phyloP scores from a whole-genome alignment of 2,329 filamentous ascomycete genomes.

The Aspergillus sp. region DNA sequence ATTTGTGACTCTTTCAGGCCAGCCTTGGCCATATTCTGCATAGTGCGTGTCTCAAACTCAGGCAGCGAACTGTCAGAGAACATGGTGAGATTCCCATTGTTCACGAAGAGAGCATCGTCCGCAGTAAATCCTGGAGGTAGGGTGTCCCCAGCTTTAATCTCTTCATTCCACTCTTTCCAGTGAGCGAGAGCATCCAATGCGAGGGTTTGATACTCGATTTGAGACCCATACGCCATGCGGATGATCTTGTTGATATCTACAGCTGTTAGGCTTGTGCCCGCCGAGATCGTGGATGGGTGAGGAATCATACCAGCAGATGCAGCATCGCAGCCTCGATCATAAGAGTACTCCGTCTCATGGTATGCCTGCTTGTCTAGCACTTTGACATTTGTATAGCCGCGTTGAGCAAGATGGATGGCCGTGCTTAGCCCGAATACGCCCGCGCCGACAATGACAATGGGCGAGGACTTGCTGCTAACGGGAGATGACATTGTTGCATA shows the following conservation, averaged over 20 bases:
- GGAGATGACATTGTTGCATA: background rate
- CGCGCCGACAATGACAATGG: conserved; percentile 42
- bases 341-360: conserved; percentile 43
- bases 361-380: conserved; percentile 42
- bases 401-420: conserved; percentile 44
- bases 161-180: conserved; percentile 50
- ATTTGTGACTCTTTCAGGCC: conserved; percentile 37
- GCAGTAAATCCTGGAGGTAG: conserved; percentile 40
- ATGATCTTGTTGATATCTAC: conserved; percentile 50
- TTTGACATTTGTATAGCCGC: conserved; percentile 45
- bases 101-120: conserved; percentile 40
- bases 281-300: background rate
- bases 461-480: background rate
- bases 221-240: conserved; percentile 43
- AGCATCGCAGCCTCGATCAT: conserved; percentile 43
- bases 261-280: background rate
- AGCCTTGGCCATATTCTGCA: conserved; percentile 37
- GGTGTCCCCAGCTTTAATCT: conserved; percentile 20
- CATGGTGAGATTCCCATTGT: conserved; percentile 31
- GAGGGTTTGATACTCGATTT: conserved; percentile 50
- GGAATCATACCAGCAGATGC: conserved; percentile 41
- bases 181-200: conserved; percentile 42
- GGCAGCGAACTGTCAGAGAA: conserved; percentile 8
- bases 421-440: conserved; percentile 47
- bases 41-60: conserved; percentile 38